Evolutionary conservation across 768 basidiomycete species (phyloP), one percentile per base, ranked within the genome.

Genomic region (Rossbeevera mucosa): DNA sequence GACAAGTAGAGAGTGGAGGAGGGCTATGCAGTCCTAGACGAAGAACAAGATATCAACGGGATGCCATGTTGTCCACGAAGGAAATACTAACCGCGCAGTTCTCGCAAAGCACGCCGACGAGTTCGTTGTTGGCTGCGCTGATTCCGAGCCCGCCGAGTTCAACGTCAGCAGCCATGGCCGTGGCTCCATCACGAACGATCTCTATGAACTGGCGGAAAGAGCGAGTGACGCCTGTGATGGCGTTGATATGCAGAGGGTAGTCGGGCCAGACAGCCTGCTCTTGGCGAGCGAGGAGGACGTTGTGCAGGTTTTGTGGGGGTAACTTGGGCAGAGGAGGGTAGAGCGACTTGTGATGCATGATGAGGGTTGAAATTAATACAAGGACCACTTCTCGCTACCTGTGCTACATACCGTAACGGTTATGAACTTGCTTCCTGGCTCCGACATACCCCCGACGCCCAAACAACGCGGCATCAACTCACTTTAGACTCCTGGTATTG

Each of bases 91-190:
- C 88, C 64, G 82, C 60, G 30, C 79, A 83, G 62, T 90, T 91
- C 43, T 83, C 77, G 65, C 80, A 80, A 62, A 88, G 76, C 12
- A 91, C 78, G 5, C 85, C 88, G 20, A 88, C 74, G 21, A 88
- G 78, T 46, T 86, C 83, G 0, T 72, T 73, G 18, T 76, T 71
- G 38, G 71, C 72, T 0, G 66, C 65, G 5, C 66, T 60, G 8
- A 90, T 61, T 0, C 78, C 85, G 1, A 86, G 69, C 0, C 88
- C 85, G 1, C 85, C 85, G 14, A 76, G 63, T 0, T 68, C 57
- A 12, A 69, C 52, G 5, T 78, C 72, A n/a, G 70, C 63, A 2
- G 70, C 77, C 12, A 88, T 71, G 0, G 79, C 83, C 0, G 85
- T 85, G 3, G 82, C 78, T 14, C 78, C 77, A 46, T 80, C 74